These are phyloP conservation scores for Taphrina deformans DNA, from an alignment of 1,139 yeast species.

Conservation along the genomic window DNA sequence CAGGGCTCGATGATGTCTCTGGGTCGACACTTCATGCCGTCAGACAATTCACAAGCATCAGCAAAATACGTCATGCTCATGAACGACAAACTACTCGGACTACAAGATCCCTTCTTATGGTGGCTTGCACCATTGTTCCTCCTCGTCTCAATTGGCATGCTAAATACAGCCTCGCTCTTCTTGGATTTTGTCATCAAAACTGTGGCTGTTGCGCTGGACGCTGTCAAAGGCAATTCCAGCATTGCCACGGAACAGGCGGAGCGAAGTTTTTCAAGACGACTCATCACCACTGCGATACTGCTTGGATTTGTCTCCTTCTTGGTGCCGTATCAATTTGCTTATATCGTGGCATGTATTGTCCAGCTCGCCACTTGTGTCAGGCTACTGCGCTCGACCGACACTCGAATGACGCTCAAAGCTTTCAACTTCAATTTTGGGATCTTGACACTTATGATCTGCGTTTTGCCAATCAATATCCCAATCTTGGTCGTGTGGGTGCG, in stretches of 20 bases:
- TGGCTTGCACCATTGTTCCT: conserved; percentile 62
- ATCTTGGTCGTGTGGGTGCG: conserved; percentile 46
- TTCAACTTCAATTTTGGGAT: conserved; percentile 42
- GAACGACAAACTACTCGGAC: conserved; percentile 55
- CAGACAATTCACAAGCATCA: not conserved
- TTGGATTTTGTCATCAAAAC: not conserved
- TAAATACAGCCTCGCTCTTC: conserved; percentile 40
- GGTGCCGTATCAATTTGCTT: conserved; percentile 79
- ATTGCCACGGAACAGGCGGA: conserved; percentile 2
- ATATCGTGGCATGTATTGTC: conserved; percentile 56
- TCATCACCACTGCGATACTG: conserved; percentile 46
- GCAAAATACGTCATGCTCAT: not conserved
- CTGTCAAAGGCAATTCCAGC: not conserved
- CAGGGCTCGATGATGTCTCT: conserved; percentile 18
- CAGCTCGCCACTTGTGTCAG: conserved; percentile 42
- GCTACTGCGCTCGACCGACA: conserved; percentile 27
- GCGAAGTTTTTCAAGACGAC: conserved; percentile 34
- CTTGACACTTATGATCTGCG: conserved; percentile 44
- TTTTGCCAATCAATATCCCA: conserved; percentile 45
- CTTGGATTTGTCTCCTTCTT: conserved; percentile 55
- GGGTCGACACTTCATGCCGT: not conserved
- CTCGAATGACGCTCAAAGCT: conserved; percentile 30
- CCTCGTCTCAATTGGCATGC: conserved; percentile 55
- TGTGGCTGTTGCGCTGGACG: not conserved
- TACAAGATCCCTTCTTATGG: conserved; percentile 59